Base-by-base conservation (phyloP, 345 rosid genomes). In the Boechera divaricarpa region DNA sequence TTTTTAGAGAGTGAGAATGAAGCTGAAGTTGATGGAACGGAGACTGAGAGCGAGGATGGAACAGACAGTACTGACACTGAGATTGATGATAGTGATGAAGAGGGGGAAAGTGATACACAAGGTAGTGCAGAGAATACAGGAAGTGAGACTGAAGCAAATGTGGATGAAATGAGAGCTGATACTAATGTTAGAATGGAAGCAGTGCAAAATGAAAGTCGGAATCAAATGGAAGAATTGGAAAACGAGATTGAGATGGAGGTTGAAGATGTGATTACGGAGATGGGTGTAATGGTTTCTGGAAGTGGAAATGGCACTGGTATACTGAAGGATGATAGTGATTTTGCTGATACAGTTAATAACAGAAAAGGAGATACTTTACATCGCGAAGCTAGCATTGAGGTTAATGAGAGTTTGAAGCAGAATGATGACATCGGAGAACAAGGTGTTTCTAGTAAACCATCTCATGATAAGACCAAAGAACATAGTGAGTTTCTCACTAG, bases 381-480 rank as follows among this genome's bases (percentile, higher is more conserved):
- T 32, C 77, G 67, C 56, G 75, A 80, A 72, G 82, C 49, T 54
- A 58, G 66, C 67, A 76, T 55, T 63, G 66, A 73, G 38, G 73
- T 44, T 65, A 72, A 29, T 60, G 82, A 84, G 35, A 76, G 67
- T 54, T 59, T 60, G 47, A 77, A 79, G 73, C 78, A 73, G 78
- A 79, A 63, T 28, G 65, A 67, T 42, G 60, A 42, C 10, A 68
- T 35, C 10, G 26, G 55, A 52, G 87, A 82, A 70, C 54, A 65
- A 65, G 56, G 49, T 72, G 48, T 41, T 56, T 69, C 77, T 65
- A 57, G 54, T 47, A 64, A 72, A 48, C 45, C 72, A 71, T 67
- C 81, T 10, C 42, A 47, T 29, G 81, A 77, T 53, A 82, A 80
- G 39, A 81, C 73, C 76, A 79, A 81, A 70, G 83, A 64, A 55